Evolutionary conservation across 2,329 filamentous ascomycete species (phyloP).

Genomic region (Zalaria obscura): DNA sequence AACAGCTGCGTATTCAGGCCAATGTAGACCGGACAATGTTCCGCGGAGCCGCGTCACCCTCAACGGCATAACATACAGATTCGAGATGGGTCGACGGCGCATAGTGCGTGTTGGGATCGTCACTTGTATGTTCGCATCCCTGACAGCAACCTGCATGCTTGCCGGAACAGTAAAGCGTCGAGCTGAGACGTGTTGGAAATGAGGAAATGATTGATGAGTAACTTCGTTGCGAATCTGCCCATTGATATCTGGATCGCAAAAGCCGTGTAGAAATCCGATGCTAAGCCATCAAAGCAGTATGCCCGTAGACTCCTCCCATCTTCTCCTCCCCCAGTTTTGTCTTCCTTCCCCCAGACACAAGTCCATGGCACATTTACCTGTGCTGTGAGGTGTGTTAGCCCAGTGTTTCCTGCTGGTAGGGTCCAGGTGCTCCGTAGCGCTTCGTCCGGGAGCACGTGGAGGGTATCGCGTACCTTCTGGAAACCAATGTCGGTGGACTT

Average conservation of each 20-base stretch:
- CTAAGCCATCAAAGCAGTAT: background rate
- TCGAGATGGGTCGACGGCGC: no score
- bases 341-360: background rate
- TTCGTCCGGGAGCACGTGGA: background rate
- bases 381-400: conserved; percentile 10
- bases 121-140: no score
- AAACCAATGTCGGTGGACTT: conserved; percentile 55
- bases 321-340: background rate
- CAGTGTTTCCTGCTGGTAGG: background rate
- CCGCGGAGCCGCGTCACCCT: no score
- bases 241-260: background rate
- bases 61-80: no score
- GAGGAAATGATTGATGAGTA: background rate
- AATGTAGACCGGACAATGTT: no score
- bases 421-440: no score
- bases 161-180: no score
- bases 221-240: background rate
- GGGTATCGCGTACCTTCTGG: conserved; percentile 40
- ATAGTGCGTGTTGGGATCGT: no score
- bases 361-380: conserved; percentile 15
- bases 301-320: conserved; percentile 5
- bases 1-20: no score
- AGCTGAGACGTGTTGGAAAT: no score
- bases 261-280: background rate
- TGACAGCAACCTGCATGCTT: no score